Percentiles rank a stretch among this genome's conserved stretches.
Evolutionary conservation across 2,329 filamentous ascomycete species (phyloP).

Genomic region (Lizonia empirigonia): DNA sequence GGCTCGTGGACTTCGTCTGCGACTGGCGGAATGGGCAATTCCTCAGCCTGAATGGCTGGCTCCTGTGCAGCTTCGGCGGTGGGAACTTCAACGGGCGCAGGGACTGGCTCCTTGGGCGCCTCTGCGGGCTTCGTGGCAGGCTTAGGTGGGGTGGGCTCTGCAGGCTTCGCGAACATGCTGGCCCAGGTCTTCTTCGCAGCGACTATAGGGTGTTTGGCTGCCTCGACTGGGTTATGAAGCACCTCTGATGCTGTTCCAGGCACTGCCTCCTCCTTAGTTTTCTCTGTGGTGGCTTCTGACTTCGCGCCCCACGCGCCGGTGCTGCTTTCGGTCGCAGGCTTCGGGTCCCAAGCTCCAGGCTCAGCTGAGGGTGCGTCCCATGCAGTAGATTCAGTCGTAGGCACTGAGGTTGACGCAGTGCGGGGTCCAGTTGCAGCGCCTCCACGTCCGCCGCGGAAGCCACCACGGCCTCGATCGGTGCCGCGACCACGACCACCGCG

Average conservation of each 20-base stretch:
- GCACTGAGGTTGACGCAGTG: constrained; percentile 62
- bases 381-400: constrained; percentile 71
- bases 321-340: constrained; percentile 11
- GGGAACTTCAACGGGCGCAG: constrained; percentile 44
- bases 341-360: constrained; percentile 17
- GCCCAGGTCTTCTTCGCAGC: constrained; percentile 59
- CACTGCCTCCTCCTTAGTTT: constrained; percentile 20
- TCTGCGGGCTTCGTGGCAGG: constrained; percentile 42
- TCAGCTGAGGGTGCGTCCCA: constrained; percentile 58
- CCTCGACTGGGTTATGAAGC: constrained; percentile 13
- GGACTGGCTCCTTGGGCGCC: constrained; percentile 46
- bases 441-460: constrained; percentile 65
- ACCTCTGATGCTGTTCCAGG: constrained; percentile 23
- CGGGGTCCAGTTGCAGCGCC: constrained; percentile 68
- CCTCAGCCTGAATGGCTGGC: constrained; percentile 48
- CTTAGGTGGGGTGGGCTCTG: constrained; percentile 48
- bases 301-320: constrained; percentile 16
- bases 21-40: constrained; percentile 47
- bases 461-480: constrained; percentile 61
- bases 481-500: constrained; percentile 64
- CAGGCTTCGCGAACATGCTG: constrained; percentile 59
- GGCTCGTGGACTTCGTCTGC: constrained; percentile 46
- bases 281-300: constrained; percentile 19
- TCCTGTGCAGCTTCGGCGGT: constrained; percentile 49
- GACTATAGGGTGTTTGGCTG: constrained; percentile 16